Evolutionary conservation across 768 basidiomycete genomes (phyloP), one percentile per base, ranked within the genome.

Genomic region (Hortiboletus campestris): DNA sequence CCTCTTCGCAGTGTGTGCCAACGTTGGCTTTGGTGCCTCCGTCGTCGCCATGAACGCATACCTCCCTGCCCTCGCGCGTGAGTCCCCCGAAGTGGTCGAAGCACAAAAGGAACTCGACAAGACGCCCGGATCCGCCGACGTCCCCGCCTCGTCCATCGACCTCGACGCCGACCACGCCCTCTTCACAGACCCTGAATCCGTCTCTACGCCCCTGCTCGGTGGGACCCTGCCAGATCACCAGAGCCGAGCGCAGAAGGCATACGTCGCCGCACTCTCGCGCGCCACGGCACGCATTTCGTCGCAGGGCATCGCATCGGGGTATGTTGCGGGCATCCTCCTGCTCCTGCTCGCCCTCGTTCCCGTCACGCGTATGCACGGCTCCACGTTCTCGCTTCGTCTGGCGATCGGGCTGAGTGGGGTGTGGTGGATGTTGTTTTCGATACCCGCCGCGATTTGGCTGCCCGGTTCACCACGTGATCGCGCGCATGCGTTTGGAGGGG

Each of bases 11-110:
- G 80, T 91, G 43, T 72, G 80, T 7, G 89, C 94, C 10, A 96
- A 95, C 65, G 86, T 94, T 13, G 83, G 85, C 3, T 97, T 97
- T 60, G 91, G 94, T 2, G 88, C 87, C 0, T 89, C 88, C 4
- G 77, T 87, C 11, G 95, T 98, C 4, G 94, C 93, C 19, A 83
- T 92, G 79, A 98, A 98, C 66, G 82, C 92, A 0, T 96, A 96
- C 69, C 81, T 96, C 5, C 92, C 91, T 0, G 74, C 74, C 1
- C 79, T 93, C 9, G 89, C 90, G 3, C 80, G 80, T 56, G 82
- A 83, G 40, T 79, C 85, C 1, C 81, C 83, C 4, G 84, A 86
- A 59, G 85, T 88, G 10, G 62, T 76, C 17, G 60, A 68, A 16
- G 69, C 80, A 2, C 68, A 73, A 29, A 63, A 67, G 6, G 72